Percentiles rank a stretch among this genome's conserved stretches.
Evolutionary conservation across 192 early-diverging fungal species (phyloP).

Genomic region (Thoreauomyces humboldtii): DNA sequence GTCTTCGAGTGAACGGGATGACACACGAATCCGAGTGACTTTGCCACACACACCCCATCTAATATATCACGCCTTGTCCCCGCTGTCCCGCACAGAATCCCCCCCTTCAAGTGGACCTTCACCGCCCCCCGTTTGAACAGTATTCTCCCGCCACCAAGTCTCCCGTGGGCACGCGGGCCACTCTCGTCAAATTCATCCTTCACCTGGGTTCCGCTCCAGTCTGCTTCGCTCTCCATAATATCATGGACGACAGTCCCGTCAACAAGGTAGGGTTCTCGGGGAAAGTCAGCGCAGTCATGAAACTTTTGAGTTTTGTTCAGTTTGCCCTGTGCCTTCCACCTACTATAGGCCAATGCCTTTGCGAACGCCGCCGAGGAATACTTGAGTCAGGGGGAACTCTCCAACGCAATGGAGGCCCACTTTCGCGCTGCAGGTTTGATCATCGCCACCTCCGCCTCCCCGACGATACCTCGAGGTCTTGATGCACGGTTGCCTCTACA

Average conservation of each 20-base stretch:
- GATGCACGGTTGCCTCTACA: neutral
- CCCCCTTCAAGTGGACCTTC: neutral
- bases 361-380: slow-evolving; percentile 64
- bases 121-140: neutral
- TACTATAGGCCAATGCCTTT: slow-evolving; percentile 67
- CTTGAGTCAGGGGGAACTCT: slow-evolving; percentile 53
- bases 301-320: too few relatives aligned
- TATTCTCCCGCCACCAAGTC: too few relatives aligned
- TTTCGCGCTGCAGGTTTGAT: slow-evolving; percentile 58
- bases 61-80: too few relatives aligned
- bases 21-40: too few relatives aligned
- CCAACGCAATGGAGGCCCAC: slow-evolving; percentile 63
- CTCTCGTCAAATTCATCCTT: too few relatives aligned
- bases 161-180: too few relatives aligned
- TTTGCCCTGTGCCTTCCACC: too few relatives aligned
- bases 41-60: too few relatives aligned
- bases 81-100: neutral
- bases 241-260: slow-evolving; percentile 12
- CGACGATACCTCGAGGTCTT: neutral
- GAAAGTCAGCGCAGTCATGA: too few relatives aligned
- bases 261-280: slow-evolving; percentile 4
- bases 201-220: too few relatives aligned
- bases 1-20: too few relatives aligned
- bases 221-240: neutral
- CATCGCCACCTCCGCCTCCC: neutral